Base-by-base conservation (phyloP, 352 stramenopile species). In the Globisporangium spinosum region DNA sequence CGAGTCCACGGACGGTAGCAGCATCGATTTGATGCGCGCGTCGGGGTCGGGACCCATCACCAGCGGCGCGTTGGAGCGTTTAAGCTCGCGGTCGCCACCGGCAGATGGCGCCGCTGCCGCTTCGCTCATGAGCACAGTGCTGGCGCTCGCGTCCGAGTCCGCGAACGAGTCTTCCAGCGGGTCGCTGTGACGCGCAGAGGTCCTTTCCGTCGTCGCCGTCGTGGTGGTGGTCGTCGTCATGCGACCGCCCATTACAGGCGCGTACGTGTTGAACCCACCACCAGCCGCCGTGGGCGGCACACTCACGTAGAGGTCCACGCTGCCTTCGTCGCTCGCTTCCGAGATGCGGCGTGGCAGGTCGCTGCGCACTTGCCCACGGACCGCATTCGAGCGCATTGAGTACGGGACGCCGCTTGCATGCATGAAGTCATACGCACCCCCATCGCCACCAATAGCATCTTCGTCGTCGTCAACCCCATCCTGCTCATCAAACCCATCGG, bases 251-350 rank as follows among this genome's bases (percentile, higher is more conserved):
- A 62, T 25, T 4, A 62, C 20, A 9, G 32, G 32, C n/a, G 32
- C 56, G n/a, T 17, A 64, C 13, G 29, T 49, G 49, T 49, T 64
- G 15, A 10, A 57, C 1, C 51, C 47, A 25, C 47, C 51, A n/a
- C n/a, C 40, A 15, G 20, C 17, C n/a, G 53, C 59, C 8, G 60
- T 38, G 10, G 32, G 20, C 2, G 15, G 25, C 6, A 15, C 40
- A 12, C 40, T 53, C 34, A 38, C 57, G 27, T 72, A 47, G 17
- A 60, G 38, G 23, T 82, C 76, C 56, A 77, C 74, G 49, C 71
- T 81, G 58, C 78, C 76, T 71, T 84, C 77, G 60, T 80, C 74
- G 23, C 71, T 83, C 49, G 73, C 64, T 40, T 85, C 76, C 1
- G 77, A 84, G 58, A 85, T 87, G 23, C 78, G 63, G 27, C 75